Base-by-base conservation (phyloP, 805 yeast genomes). In the Metschnikowia cerradonensis region DNA sequence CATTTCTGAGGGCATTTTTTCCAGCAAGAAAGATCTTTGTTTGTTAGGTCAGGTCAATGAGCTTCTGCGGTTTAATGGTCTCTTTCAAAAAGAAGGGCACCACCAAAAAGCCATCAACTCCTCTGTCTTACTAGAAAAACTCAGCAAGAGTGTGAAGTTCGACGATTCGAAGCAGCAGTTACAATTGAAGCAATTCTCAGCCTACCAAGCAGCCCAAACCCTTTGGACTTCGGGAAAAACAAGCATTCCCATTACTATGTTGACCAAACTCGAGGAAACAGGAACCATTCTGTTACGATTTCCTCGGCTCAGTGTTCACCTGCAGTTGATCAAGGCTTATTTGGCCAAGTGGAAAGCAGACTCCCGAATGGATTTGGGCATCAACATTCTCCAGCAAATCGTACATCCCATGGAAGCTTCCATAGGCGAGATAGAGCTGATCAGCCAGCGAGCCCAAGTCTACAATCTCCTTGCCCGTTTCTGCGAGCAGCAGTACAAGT, bases 261-360 rank as follows among this genome's bases (percentile, higher is more conserved):
- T 88, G 51, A 68, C 75, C 50, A 63, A 56, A 3, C 53, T 61
- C 41, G 37, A 50, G 1, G 50, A 46, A 1, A 17, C 41, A 33
- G 60, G 52, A 8, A 52, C 57, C 52, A 44, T 55, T 30, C 33
- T 33, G 2, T 47, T 61, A 2, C 61, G 65, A 1, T 41, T 60
- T 15, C 52, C 56, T 4, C 49, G 47, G 6, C 51, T 66, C 36
- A 51, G 54, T 7, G 50, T 69, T 17, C 60, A 65, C 40, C 36
- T 49, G 22, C 50, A 58, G n/a, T 55, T 66, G n/a, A 55, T 72
- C 3, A 56, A 60, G 66, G 55, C 79, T 58, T 56, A 75, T 75
- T 11, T 86, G 37, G 84, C 84, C 0, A 75, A 79, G 43, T 90
- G 97, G 97, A 67, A 82, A 34, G 76, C 88, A 0, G 79, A 76